A percentile compares a stretch with the other conserved stretches of the same genome.
Evolutionary conservation across 495 filamentous ascomycete genomes (phyloP).

Genomic region (Alectoria sarmentosa): DNA sequence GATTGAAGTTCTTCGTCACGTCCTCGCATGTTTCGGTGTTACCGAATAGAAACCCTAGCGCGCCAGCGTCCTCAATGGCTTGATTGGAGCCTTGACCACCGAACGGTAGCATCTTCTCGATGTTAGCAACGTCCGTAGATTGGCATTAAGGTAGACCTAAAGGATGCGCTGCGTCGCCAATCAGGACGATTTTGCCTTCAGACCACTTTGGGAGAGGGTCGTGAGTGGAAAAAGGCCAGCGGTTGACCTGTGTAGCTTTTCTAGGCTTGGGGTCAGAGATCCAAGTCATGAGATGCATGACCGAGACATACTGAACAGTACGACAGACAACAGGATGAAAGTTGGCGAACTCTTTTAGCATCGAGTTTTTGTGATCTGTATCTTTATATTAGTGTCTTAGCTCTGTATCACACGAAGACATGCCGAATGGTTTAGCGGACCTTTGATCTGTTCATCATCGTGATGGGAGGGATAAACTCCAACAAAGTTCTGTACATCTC

Average conservation of each 20-base stretch:
- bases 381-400: neutral
- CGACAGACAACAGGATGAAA: neutral
- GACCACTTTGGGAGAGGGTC: conserved; percentile 31
- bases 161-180: conserved; percentile 46
- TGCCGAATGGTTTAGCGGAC: no score
- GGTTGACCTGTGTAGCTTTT: neutral
- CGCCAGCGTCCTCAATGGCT: conserved; percentile 38
- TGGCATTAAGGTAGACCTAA: conserved; percentile 27
- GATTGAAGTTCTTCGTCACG: conserved; percentile 26
- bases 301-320: neutral
- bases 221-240: conserved; percentile 15
- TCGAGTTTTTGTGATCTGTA: neutral
- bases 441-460: neutral
- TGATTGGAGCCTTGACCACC: conserved; percentile 35
- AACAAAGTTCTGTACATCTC: neutral
- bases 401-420: no score
- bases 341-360: neutral
- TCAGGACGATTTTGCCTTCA: conserved; percentile 35
- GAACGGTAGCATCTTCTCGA: conserved; percentile 37
- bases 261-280: neutral
- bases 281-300: no score
- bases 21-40: conserved; percentile 9
- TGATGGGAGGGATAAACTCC: neutral
- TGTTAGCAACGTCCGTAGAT: neutral
- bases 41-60: conserved; percentile 21